Evolutionary conservation across 202 grass and related monocot species (phyloP), one percentile per base, ranked within the genome.

Genomic region (Schoenoplectus tabernaemontani): DNA sequence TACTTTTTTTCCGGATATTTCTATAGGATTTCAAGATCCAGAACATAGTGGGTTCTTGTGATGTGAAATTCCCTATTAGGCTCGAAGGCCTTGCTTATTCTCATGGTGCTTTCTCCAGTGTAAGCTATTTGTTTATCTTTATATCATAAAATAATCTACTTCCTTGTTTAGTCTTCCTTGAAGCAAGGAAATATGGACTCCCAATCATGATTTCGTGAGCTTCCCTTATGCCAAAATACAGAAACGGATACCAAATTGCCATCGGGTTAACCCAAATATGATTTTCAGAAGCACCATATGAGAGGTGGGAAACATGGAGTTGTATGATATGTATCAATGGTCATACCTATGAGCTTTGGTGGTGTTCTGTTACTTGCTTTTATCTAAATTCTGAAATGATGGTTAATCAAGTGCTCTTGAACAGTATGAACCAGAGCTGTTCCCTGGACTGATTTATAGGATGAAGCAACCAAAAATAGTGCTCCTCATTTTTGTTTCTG

Each of bases 391-490:
- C 30, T 32, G 57, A 48, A 47, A 26, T 22, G 42, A 50, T 86
- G 46, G 58, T 70, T 86, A 20, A 77, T 77, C 59, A 8, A 65
- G 81, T 76, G 19, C 36, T 76, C 10, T 80, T 81, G 67, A 78
- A 54, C 82, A 97, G 93, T 97, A 97, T 43, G 93, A 97, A 54
- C 91, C 91, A 48, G 89, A 97, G 80, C 85, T 97, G 5, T 97
- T 97, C 81, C 91, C 93, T 83, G 93, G 93, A 11, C 72, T 97
- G 79, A 97, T 97, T n/a, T 97, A 97, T 88, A 85, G 93, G 61
- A 97, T 97, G 93, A 97, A 87, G 36, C 93, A 93, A 78, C 93
- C 89, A 5, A 97, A 97, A 83, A 93, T 93, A 77, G 91, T 97
- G 83, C 88, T 97, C 65, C 86, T 97, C 38, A 97, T 97, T 86